Percentiles rank a stretch among this genome's conserved stretches.
Conservation (phyloP, 208 protist genomes). For the Crithidia thermophila region DNA sequence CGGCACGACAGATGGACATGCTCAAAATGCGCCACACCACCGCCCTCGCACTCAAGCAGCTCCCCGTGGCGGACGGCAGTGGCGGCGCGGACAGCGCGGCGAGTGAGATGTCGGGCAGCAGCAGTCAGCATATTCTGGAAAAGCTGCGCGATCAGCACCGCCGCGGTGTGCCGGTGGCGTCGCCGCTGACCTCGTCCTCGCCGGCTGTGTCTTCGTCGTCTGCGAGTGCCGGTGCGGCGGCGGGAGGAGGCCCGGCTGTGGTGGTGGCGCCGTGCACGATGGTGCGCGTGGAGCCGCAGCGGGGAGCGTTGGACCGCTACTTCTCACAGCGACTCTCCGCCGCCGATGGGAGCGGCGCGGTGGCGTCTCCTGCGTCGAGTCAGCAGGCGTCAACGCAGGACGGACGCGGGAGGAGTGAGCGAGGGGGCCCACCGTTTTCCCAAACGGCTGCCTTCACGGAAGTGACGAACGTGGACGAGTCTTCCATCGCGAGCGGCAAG, state of each 20-base stretch:
- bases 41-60: slow-evolving; percentile 34
- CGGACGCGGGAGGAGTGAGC: too few relatives aligned
- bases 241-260: slow-evolving; percentile 15
- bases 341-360: background rate
- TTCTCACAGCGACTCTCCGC: slow-evolving; percentile 35
- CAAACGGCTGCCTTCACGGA: too few relatives aligned
- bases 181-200: slow-evolving; percentile 31
- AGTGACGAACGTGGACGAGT: background rate
- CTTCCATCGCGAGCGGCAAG: background rate
- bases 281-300: slow-evolving; percentile 79
- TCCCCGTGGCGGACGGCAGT: slow-evolving; percentile 13
- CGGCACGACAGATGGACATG: slow-evolving; percentile 65
- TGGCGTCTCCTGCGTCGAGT: background rate
- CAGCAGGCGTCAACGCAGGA: too few relatives aligned
- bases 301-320: slow-evolving; percentile 76
- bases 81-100: background rate
- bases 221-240: background rate
- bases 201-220: slow-evolving; percentile 1
- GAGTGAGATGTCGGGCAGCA: slow-evolving; percentile 21
- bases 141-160: slow-evolving; percentile 34
- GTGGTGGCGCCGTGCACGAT: slow-evolving; percentile 65
- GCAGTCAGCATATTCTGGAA: slow-evolving; percentile 31
- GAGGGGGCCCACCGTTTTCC: too few relatives aligned
- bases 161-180: slow-evolving; percentile 27
- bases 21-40: slow-evolving; percentile 49